Percentiles rank a stretch among this genome's conserved stretches.
Conservation (phyloP, 2,329 filamentous ascomycete genomes). For the Colletotrichum viniferum region DNA sequence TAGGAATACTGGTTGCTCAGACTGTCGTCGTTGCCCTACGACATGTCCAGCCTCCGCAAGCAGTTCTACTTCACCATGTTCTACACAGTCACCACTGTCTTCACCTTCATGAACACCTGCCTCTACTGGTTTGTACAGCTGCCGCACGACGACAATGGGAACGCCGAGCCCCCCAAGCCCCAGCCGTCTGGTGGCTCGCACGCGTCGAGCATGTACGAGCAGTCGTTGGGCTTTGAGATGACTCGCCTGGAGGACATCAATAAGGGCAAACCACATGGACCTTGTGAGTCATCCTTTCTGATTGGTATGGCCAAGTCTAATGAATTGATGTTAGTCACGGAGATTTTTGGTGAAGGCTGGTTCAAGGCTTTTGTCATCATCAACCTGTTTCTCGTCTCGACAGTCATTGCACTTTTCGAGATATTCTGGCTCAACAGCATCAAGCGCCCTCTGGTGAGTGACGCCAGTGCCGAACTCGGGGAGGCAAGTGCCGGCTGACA, state of each 20-base stretch:
- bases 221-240: conserved; percentile 20
- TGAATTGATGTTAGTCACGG: conserved; percentile 40
- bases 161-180: conserved; percentile 1
- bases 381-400: conserved; percentile 49
- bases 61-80: conserved; percentile 56
- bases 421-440: conserved; percentile 57
- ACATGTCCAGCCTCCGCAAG: conserved; percentile 43
- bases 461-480: background rate
- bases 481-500: conserved; percentile 12
- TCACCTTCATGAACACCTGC: conserved; percentile 53
- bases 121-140: conserved; percentile 53
- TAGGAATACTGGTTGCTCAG: conserved; percentile 41
- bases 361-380: conserved; percentile 51
- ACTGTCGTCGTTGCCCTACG: conserved; percentile 49
- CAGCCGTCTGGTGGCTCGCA: conserved; percentile 13
- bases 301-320: background rate
- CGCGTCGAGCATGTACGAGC: background rate
- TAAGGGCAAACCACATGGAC: conserved; percentile 2
- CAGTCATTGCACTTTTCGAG: conserved; percentile 49
- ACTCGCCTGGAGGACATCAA: conserved; percentile 22
- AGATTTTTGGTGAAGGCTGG: conserved; percentile 52
- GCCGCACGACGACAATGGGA: conserved; percentile 28
- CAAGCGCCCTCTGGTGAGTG: conserved; percentile 51
- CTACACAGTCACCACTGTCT: conserved; percentile 50
- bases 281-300: conserved; percentile 12